Conservation (phyloP, 768 basidiomycete genomes). For the Mycena chlorophos region DNA sequence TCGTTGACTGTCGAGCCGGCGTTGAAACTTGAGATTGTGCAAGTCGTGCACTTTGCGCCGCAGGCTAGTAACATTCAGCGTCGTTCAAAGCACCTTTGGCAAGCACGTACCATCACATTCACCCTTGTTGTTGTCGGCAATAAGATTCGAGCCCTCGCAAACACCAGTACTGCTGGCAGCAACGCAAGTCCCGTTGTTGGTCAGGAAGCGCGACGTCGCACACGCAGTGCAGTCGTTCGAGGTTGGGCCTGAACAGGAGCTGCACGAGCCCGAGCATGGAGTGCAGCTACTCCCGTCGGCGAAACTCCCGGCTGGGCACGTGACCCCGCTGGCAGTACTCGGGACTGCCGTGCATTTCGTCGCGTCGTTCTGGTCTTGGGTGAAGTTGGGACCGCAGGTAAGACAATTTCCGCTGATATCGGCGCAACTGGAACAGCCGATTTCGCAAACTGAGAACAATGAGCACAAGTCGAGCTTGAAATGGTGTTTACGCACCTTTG, state of each 20-base stretch:
- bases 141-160: conserved; percentile 66
- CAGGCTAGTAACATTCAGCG: too few relatives aligned
- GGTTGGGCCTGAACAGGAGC: conserved; percentile 66
- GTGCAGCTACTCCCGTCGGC: conserved; percentile 51
- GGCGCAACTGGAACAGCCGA: conserved; percentile 72
- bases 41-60: conserved; percentile 79
- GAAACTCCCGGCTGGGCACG: conserved; percentile 71
- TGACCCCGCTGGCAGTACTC: conserved; percentile 49
- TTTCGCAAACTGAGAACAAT: conserved; percentile 59
- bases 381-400: conserved; percentile 69
- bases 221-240: conserved; percentile 76
- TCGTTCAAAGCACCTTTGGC: neutral
- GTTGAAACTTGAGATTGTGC: conserved; percentile 72
- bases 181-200: conserved; percentile 70
- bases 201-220: conserved; percentile 55
- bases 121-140: conserved; percentile 81
- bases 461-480: too few relatives aligned
- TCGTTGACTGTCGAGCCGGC: conserved; percentile 64
- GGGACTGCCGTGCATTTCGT: conserved; percentile 64
- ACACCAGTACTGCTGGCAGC: conserved; percentile 64
- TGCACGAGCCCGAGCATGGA: conserved; percentile 64
- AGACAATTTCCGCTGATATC: conserved; percentile 69
- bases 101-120: conserved; percentile 74
- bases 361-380: conserved; percentile 61
- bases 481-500: conserved; percentile 43